These are phyloP conservation scores for Hypoxylon rickii DNA, from an alignment of 495 filamentous ascomycete species.

Conservation along the genomic window DNA sequence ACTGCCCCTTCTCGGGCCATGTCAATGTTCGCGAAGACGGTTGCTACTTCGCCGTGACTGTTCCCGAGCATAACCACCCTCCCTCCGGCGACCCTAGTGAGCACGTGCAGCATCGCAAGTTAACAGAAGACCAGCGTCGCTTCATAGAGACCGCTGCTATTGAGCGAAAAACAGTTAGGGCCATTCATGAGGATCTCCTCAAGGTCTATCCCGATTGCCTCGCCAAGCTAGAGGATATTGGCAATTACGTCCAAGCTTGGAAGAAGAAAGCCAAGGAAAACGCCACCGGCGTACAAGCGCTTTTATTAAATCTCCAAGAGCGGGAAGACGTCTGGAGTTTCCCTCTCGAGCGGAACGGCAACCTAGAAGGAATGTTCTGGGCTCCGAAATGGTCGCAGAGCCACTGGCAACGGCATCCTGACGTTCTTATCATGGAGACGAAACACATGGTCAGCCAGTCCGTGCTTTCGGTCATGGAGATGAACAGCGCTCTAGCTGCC, in stretches of 20 bases:
- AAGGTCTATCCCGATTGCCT: conserved; percentile 26
- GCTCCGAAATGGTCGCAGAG: conserved; percentile 37
- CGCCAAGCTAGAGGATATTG: conserved; percentile 15
- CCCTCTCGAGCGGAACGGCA: conserved; percentile 31
- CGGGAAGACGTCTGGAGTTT: conserved; percentile 38
- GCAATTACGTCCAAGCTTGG: conserved; percentile 22
- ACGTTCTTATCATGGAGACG: conserved; percentile 38
- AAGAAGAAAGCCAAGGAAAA: conserved; percentile 38
- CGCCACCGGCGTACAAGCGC: conserved; percentile 38
- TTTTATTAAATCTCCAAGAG: conserved; percentile 37
- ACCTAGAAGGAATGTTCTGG: conserved; percentile 37
- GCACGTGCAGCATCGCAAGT: conserved; percentile 36
- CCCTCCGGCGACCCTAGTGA: conserved; percentile 30
- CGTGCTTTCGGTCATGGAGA: conserved; percentile 36
- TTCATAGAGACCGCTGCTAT: conserved; percentile 36
- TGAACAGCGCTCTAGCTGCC: conserved; percentile 35
- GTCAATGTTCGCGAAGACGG: conserved; percentile 34
- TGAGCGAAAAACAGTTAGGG: conserved; percentile 34
- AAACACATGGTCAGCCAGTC: conserved; percentile 38
- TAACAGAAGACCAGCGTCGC: conserved; percentile 35
- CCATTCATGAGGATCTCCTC: conserved; percentile 36
- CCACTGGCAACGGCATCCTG: conserved; percentile 37
- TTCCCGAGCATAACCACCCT: conserved; percentile 37
- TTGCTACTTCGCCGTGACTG: conserved; percentile 31
- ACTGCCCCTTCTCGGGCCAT: conserved; percentile 38